phyloP scores from a whole-genome alignment of 805 yeast genomes.

The Wickerhamomyces silvicola region DNA sequence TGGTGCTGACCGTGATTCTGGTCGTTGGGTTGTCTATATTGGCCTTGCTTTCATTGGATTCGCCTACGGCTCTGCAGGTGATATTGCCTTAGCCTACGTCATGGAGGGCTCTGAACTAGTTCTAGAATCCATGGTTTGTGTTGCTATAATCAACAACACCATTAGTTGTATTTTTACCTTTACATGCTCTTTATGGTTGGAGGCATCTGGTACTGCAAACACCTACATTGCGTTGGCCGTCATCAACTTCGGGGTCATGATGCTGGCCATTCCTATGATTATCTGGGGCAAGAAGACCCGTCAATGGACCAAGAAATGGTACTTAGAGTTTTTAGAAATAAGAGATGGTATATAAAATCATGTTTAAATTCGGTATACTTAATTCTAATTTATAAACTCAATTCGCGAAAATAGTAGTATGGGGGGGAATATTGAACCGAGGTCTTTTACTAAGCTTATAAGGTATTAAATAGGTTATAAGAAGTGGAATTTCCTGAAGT shows the following conservation, averaged over 20 bases:
- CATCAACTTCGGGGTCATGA: conserved; percentile 52
- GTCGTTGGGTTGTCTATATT: conserved; percentile 49
- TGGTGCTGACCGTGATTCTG: conserved; percentile 51
- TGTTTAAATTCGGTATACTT: neutral
- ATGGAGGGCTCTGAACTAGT: conserved; percentile 71
- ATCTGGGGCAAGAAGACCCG: conserved; percentile 56
- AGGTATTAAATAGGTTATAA: no score
- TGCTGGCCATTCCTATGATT: conserved; percentile 50
- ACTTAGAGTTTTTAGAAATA: conserved; percentile 45
- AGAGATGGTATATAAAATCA: conserved; percentile 35
- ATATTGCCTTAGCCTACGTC: conserved; percentile 58
- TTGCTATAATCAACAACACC: conserved; percentile 54
- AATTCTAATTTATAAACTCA: neutral
- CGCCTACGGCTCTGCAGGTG: conserved; percentile 68
- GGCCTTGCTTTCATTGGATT: conserved; percentile 63
- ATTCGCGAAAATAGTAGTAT: neutral
- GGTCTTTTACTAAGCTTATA: no score
- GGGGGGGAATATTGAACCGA: no score
- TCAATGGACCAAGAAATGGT: conserved; percentile 50
- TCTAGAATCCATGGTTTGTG: conserved; percentile 67
- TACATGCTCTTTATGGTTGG: conserved; percentile 55
- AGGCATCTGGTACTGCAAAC: conserved; percentile 47
- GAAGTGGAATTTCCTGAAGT: no score
- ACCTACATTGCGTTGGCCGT: conserved; percentile 58
- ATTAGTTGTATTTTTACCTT: conserved; percentile 64